Evolutionary conservation across 306 rosid genomes (phyloP), one percentile per base, ranked within the genome.

Genomic region (Prinsepia uniflora): DNA sequence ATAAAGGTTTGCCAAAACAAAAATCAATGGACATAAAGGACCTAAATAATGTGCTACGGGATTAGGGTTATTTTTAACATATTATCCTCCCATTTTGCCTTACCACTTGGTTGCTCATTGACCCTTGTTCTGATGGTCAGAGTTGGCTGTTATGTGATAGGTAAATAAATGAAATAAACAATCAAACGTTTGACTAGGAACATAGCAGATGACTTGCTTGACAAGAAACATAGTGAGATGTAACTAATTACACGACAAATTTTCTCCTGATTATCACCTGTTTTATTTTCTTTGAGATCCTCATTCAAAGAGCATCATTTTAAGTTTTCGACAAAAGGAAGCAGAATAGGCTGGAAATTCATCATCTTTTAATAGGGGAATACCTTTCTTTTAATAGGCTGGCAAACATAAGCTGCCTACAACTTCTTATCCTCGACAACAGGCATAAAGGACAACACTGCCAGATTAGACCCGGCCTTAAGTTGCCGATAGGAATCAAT

Each of bases 401-500:
- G 10, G n/a, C 54, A 68, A 36, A 10, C 61, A 18, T 11, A n/a
- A 49, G 0, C 50, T 40, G 72, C 50, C 63, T 11, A 8, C 8
- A 1, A 41, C 48, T 11, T 7, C 41, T 68, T 19, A 54, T 13
- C 61, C 22, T 39, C 53, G 50, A 11, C 22, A 41, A 13, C 40
- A 7, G 17, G 6, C 8, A 22, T 22, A 42, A 9, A 15, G 39
- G 74, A 2, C 42, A 12, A 54, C 6, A 14, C 81, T 22, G 64
- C 7, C 36, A 50, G 6, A 17, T n/a, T 10, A n/a, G 15, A 67
- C 43, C 63, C 10, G 22, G 8, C 19, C 36, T 57, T 41, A 11
- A 60, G 14, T 45, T 63, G 12, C 11, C 6, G 61, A 13, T 46
- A 42, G 74, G 74, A 67, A 54, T 87, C 79, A 89, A 72, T 50